These are phyloP conservation scores for Monilinia polystroma DNA, from an alignment of 2,329 filamentous ascomycete species.

Conservation along the genomic window DNA sequence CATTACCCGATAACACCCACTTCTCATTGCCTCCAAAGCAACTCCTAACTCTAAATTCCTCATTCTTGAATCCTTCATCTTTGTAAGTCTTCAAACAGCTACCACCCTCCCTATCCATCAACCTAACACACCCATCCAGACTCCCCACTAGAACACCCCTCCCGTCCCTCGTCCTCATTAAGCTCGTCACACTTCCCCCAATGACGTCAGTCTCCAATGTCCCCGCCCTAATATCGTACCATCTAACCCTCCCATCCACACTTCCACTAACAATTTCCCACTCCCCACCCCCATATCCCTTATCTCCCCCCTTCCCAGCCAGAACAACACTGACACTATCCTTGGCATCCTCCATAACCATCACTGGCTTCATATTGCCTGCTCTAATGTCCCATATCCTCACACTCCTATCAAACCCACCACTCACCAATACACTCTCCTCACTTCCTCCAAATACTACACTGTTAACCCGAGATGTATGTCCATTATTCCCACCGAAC, in stretches of 20 bases:
- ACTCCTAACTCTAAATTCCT: slow-evolving; percentile 35
- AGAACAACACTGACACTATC: slow-evolving; percentile 58
- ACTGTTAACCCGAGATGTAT: slow-evolving; percentile 63
- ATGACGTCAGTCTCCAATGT: slow-evolving; percentile 68
- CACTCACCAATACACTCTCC: slow-evolving; percentile 70
- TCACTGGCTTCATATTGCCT: slow-evolving; percentile 58
- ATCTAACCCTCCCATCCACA: slow-evolving; percentile 78
- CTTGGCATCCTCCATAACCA: slow-evolving; percentile 69
- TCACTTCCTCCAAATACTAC: slow-evolving; percentile 76
- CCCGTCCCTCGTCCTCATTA: slow-evolving; percentile 69
- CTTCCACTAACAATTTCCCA: slow-evolving; percentile 69
- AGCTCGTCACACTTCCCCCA: slow-evolving; percentile 69
- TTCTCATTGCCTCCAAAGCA: slow-evolving; percentile 72
- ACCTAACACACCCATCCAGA: slow-evolving; percentile 71
- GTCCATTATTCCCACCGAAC: slow-evolving; percentile 57
- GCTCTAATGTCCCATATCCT: slow-evolving; percentile 69
- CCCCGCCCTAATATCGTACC: slow-evolving; percentile 81
- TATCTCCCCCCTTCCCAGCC: slow-evolving; percentile 50
- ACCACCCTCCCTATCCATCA: slow-evolving; percentile 79
- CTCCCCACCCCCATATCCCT: slow-evolving; percentile 69
- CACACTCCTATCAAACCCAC: slow-evolving; percentile 73
- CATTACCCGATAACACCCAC: slow-evolving; percentile 78
- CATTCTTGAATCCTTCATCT: slow-evolving; percentile 48
- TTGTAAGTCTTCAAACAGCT: slow-evolving; percentile 71
- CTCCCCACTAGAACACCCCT: slow-evolving; percentile 72